These are phyloP conservation scores for Mortierella sp. DNA, from an alignment of 371 early-diverging fungal species.

Conservation along the genomic window DNA sequence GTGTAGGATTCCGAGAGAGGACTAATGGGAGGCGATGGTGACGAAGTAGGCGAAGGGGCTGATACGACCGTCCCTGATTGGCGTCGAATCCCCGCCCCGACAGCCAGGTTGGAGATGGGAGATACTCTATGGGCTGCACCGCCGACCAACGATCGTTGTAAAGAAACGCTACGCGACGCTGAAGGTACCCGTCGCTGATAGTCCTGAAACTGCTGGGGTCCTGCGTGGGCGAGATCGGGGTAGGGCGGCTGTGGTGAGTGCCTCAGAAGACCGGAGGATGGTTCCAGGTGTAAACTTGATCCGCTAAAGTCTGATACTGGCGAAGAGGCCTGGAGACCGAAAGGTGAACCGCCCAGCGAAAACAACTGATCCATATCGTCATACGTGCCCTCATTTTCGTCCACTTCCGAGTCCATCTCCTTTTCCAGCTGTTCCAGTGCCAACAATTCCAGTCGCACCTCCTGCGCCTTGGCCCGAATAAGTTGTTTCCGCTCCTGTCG, in stretches of 20 bases:
- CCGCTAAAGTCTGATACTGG: neutral
- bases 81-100: neutral
- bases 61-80: neutral
- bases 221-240: neutral
- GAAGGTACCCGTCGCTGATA: neutral
- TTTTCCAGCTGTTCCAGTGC: slow-evolving; percentile 39
- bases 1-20: slow-evolving; percentile 14
- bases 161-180: neutral
- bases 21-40: slow-evolving; percentile 38
- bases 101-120: neutral
- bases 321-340: neutral
- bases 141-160: neutral
- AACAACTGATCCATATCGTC: slow-evolving; percentile 12
- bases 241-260: neutral
- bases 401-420: slow-evolving; percentile 13
- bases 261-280: neutral
- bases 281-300: neutral
- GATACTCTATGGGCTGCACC: neutral
- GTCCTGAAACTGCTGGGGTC: neutral
- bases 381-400: neutral
- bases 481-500: slow-evolving; percentile 17
- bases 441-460: slow-evolving; percentile 35
- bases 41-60: slow-evolving; percentile 12
- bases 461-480: slow-evolving; percentile 28
- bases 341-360: neutral